Base-by-base conservation (phyloP, 176 grass and related monocot species). In the Calamus simplicifolius region DNA sequence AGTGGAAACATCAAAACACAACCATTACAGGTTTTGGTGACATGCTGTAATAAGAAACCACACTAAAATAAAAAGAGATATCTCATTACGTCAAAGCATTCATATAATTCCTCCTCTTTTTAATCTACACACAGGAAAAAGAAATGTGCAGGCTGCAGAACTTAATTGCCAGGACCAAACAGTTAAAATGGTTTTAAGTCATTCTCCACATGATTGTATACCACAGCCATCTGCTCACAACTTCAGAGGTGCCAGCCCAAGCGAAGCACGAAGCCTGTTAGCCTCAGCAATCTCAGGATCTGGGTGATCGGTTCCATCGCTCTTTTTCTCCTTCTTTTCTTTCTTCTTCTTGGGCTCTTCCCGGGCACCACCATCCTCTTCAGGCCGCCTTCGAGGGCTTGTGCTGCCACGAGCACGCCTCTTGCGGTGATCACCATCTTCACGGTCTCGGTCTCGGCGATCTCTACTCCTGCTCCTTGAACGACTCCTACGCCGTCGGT, bases 211-310 rank as follows among this genome's bases (percentile, higher is more conserved):
- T 12, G 35, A 43, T 10, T 3, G 7, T 43, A 43, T 8, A 12
- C 35, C 2, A 43, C 12, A 2, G 8, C 12, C 8, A 43, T 43
- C 12, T 13, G 35, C 10, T 43, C 35, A 43, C 35, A 43, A 81
- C 56, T 89, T 89, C 8, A 89, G 48, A 17, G 85, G 85, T 71
- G 80, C 80, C 73, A 89, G 48, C 48, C 85, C 85, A 25, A 89
- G 66, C 4, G 77, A 80, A 16, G 85, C 85, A 0, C 85, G 56
- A 4, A 89, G 66, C 65, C 83, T 89, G 73, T 89, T 89, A 64
- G 83, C 83, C 64, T 83, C 85, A 18, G 83, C 76, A 53, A 89
- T 89, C 73, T 84, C 85, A 2, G 85, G 85, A 67, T 89, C 85
- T 48, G 79, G 69, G 14, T 74, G 69, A 74, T 84, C 85, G 1